Evolutionary conservation across 129 eudicot species (phyloP).

Genomic region (Centrapalus pauciflorus): DNA sequence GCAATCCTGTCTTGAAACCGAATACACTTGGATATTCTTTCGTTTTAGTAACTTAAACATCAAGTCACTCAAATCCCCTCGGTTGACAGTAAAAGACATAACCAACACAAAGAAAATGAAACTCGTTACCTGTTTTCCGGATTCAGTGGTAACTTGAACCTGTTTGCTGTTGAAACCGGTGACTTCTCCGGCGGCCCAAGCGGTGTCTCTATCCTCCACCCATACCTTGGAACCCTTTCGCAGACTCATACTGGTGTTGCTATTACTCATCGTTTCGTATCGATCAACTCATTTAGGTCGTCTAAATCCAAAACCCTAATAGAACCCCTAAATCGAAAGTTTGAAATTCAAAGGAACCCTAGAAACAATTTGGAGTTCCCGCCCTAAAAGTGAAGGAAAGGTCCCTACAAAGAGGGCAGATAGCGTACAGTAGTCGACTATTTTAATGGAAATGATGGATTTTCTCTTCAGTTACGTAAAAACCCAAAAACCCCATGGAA

Average conservation of each 20-base stretch:
- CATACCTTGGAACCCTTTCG: slow-evolving; percentile 90
- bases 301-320: slow-evolving; percentile 20
- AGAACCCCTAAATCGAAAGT: slow-evolving; percentile 18
- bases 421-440: slow-evolving; percentile 15
- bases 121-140: slow-evolving; percentile 33
- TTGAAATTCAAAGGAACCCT: slow-evolving; percentile 35
- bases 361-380: slow-evolving; percentile 32
- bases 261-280: slow-evolving; percentile 11
- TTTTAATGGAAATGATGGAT: background rate
- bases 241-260: slow-evolving; percentile 45
- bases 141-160: slow-evolving; percentile 56
- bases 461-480: slow-evolving; percentile 6
- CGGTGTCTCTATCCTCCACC: slow-evolving; percentile 68
- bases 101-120: background rate
- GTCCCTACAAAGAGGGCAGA: slow-evolving; percentile 13
- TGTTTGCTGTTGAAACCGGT: slow-evolving; percentile 55
- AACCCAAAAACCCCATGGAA: background rate
- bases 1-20: background rate
- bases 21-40: background rate
- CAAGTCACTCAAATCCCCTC: slow-evolving; percentile 19
- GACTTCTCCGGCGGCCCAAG: slow-evolving; percentile 86
- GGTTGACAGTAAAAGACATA: background rate
- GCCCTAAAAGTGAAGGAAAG: slow-evolving; percentile 21
- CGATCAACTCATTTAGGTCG: slow-evolving; percentile 8
- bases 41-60: slow-evolving; percentile 18